These are phyloP conservation scores for Plasmodium fragile DNA, from an alignment of 169 alveolate species.

Conservation along the genomic window DNA sequence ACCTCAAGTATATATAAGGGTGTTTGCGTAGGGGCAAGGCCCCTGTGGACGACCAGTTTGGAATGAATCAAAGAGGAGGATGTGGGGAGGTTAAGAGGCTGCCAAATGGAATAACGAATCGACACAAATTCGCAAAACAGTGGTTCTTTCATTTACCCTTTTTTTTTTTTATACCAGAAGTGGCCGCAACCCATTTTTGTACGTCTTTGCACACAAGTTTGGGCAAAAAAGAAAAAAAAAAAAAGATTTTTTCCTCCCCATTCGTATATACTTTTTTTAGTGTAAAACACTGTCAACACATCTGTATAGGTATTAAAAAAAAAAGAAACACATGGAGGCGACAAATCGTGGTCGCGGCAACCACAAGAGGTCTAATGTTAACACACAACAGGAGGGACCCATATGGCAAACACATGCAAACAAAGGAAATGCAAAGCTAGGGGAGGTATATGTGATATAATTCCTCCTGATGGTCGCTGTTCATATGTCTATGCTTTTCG, in stretches of 20 bases:
- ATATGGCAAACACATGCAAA: not conserved
- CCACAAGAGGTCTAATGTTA: not conserved
- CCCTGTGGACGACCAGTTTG: not conserved
- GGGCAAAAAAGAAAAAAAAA: not conserved
- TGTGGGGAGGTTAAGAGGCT: not conserved
- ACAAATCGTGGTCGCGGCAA: not conserved
- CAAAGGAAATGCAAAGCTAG: not conserved
- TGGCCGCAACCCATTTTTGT: not conserved
- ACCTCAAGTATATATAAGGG: not conserved
- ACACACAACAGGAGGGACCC: not conserved
- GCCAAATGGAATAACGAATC: not conserved
- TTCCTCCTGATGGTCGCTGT: not conserved
- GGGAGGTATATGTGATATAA: not conserved
- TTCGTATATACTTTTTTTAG: not conserved
- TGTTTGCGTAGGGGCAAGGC: not conserved
- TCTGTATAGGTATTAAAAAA: not conserved
- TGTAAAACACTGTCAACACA: not conserved
- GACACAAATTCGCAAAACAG: not conserved
- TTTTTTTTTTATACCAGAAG: not conserved
- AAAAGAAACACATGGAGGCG: not conserved
- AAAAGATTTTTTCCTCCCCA: not conserved
- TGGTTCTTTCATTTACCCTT: not conserved
- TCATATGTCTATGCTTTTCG: not conserved
- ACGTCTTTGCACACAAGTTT: not conserved
- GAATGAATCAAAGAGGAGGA: not conserved